Evolutionary conservation across 495 filamentous ascomycete genomes (phyloP), one percentile per base, ranked within the genome.

Genomic region (Penicillium coprophilum): DNA sequence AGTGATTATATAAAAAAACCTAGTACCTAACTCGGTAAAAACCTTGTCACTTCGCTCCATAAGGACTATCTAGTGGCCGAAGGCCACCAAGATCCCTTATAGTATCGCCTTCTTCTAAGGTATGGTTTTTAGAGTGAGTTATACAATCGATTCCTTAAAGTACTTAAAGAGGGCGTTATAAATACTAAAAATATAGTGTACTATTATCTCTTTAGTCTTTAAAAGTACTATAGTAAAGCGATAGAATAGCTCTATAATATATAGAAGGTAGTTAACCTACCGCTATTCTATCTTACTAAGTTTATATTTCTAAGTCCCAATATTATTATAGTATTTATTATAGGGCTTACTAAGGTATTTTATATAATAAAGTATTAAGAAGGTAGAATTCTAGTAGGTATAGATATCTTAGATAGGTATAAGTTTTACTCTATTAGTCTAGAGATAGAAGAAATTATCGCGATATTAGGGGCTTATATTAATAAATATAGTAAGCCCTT

Each of bases 211-310:
- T 23, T 53, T 54, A 36, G 45, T 65, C 24, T 27, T 56, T 41
- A 27, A 65, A 21, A 68, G 32, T 2, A 13, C 2, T 7, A 19
- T 58, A 0, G 53, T 65, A 21, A 44, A 64, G 1, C 27, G 21
- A 41, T 53, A 63, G 50, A 65, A 68, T 0, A 31, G 59, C 6
- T 58, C 0, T 3, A 32, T 54, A 13, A 62, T 62, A 7, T 8
- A 56, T 8, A 61, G 55, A 23, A 61, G 46, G 46, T 69, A 69
- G 28, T 69, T 50, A 49, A 69, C 20, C 39, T 66, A 32, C 0
- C 51, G 41, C 58, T 11, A 69, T 50, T 64, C 61, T 27, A 6
- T 6, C 24, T 27, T 27, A 27, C 24, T 27, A 5, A 27, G 24
- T 27, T 27, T 27, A 5, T 27, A 27, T 27, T 27, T 27, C 24